These are phyloP conservation scores for Leccinum sublutescens DNA, from an alignment of 768 basidiomycete genomes.

Conservation along the genomic window DNA sequence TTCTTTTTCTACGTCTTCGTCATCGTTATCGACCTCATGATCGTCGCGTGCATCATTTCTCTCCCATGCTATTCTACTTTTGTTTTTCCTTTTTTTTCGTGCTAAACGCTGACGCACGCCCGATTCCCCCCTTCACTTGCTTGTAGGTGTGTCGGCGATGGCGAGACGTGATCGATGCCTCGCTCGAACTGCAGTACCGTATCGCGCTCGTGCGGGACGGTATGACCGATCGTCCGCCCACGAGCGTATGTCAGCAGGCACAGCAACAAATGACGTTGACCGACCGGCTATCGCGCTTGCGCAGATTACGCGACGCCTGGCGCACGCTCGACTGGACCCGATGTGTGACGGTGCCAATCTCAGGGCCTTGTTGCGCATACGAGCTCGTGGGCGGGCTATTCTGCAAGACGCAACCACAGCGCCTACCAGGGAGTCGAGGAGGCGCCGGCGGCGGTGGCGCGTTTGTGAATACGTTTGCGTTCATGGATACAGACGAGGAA, in stretches of 20 bases:
- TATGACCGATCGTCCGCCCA: constrained; percentile 22
- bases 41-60: no score
- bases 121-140: background rate
- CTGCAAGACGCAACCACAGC: constrained; percentile 38
- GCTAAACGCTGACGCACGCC: background rate
- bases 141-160: constrained; percentile 24
- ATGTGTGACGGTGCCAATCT: constrained; percentile 26
- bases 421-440: background rate
- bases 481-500: background rate
- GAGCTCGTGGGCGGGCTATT: constrained; percentile 62
- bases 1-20: background rate
- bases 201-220: constrained; percentile 41
- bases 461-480: background rate
- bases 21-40: background rate
- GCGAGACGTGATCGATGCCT: constrained; percentile 22
- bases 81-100: background rate
- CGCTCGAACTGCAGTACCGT: constrained; percentile 36
- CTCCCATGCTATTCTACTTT: no score
- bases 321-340: constrained; percentile 27
- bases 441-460: background rate
- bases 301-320: constrained; percentile 38
- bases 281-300: constrained; percentile 35
- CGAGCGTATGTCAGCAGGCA: background rate
- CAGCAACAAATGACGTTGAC: background rate
- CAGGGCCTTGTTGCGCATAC: constrained; percentile 47